Conservation (phyloP, 225 moss, liverwort and hornwort genomes). For the Antitrichia curtipendula region DNA sequence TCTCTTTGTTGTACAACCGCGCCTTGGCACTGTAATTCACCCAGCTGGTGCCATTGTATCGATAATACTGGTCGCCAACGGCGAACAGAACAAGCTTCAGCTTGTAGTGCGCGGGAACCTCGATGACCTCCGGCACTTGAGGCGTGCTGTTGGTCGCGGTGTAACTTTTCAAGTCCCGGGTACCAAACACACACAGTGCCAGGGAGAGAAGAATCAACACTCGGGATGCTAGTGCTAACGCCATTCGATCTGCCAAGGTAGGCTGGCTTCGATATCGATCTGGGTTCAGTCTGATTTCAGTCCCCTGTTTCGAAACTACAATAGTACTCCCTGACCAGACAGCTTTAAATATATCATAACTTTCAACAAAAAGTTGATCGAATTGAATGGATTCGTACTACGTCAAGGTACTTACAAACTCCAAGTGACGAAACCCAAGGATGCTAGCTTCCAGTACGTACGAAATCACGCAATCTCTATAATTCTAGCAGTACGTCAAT, state of each 20-base stretch:
- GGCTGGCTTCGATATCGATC: not conserved
- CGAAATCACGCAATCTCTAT: not conserved
- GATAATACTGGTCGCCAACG: conserved; percentile 23
- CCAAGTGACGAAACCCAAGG: not conserved
- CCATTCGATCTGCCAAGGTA: not conserved
- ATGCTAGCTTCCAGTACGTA: not conserved
- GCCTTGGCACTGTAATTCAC: conserved; percentile 19
- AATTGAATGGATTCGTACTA: not conserved
- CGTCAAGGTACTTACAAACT: not conserved
- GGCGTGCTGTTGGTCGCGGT: not conserved
- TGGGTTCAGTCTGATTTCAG: not conserved
- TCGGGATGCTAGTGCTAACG: not conserved
- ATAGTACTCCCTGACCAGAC: not conserved
- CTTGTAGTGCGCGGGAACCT: not conserved
- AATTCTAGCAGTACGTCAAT: not conserved
- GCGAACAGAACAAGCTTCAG: not conserved
- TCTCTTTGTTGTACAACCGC: not conserved
- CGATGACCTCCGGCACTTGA: not conserved
- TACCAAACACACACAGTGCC: not conserved
- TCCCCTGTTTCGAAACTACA: not conserved
- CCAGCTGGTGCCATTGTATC: conserved; percentile 34
- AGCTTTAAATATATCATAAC: not conserved
- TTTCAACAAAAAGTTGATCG: not conserved
- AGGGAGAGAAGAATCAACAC: not conserved
- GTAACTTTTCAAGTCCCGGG: not conserved